Evolutionary conservation across 257 asterid genomes (phyloP).

Genomic region (Nicotiana noctiflora): DNA sequence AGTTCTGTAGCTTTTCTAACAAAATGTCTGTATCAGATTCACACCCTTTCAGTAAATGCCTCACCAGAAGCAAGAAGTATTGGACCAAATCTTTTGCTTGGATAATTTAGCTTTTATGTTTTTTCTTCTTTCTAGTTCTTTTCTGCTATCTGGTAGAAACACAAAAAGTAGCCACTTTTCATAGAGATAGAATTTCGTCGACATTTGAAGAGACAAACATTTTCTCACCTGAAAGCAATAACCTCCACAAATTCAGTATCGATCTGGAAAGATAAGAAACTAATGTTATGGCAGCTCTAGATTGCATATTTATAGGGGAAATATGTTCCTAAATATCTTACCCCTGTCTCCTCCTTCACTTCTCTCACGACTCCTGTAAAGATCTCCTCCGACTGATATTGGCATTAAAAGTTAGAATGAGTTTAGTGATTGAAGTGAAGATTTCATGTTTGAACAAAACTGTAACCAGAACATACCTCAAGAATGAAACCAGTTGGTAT

Average conservation of each 20-base stretch:
- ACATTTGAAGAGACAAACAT: not conserved
- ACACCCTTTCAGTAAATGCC: not conserved
- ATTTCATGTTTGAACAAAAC: not conserved
- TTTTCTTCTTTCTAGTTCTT: not conserved
- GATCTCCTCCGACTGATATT: conserved; percentile 74
- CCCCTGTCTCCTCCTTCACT: conserved; percentile 91
- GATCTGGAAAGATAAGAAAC: conserved; percentile 34
- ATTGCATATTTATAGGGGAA: not conserved
- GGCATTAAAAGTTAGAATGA: not conserved
- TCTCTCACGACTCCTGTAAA: conserved; percentile 80
- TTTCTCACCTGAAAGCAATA: conserved; percentile 71
- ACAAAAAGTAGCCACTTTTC: not conserved
- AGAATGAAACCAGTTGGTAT: conserved; percentile 78
- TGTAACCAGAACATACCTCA: conserved; percentile 36
- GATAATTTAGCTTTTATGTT: not conserved
- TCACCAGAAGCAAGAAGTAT: not conserved
- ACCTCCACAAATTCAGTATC: conserved; percentile 81
- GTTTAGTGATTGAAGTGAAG: not conserved
- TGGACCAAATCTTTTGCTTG: not conserved
- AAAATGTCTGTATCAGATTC: not conserved
- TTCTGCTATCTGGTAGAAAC: not conserved
- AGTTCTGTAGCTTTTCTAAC: no score
- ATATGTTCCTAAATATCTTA: conserved; percentile 20
- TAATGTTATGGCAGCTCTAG: not conserved
- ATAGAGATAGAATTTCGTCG: not conserved